Evolutionary conservation across 2,329 filamentous ascomycete species (phyloP).

Genomic region (Ceratocystis huliohia): DNA sequence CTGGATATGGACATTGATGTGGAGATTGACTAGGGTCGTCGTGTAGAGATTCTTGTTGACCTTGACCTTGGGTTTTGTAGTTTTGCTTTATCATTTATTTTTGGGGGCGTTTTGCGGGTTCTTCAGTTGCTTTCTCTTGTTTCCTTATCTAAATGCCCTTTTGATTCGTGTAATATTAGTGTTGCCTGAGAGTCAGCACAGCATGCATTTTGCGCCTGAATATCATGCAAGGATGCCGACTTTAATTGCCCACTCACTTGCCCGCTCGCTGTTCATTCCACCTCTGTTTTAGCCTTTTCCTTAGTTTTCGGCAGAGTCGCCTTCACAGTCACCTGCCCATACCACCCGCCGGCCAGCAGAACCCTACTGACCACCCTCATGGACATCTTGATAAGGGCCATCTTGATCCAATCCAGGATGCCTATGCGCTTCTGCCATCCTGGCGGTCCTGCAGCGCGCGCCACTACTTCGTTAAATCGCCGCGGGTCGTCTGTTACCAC

Average conservation of each 20-base stretch:
- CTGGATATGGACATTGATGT: slow-evolving; percentile 88
- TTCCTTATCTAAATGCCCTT: background rate
- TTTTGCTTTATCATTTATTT: background rate
- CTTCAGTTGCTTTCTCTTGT: background rate
- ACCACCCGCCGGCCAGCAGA: slow-evolving; percentile 17
- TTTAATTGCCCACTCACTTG: background rate
- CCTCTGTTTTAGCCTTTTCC: background rate
- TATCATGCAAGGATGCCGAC: too few species aligned
- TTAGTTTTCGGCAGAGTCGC: slow-evolving; percentile 4
- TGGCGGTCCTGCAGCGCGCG: slow-evolving; percentile 4
- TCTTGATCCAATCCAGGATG: slow-evolving; percentile 1
- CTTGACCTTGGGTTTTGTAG: background rate
- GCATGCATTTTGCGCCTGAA: too few species aligned
- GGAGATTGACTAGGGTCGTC: slow-evolving; percentile 33
- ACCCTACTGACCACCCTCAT: slow-evolving; percentile 9
- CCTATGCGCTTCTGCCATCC: slow-evolving; percentile 7
- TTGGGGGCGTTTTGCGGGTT: background rate
- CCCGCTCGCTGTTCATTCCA: background rate
- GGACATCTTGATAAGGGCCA: slow-evolving; percentile 10
- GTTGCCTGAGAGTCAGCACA: too few species aligned
- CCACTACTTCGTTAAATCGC: slow-evolving; percentile 46
- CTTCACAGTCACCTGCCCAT: slow-evolving; percentile 18
- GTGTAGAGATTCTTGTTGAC: background rate
- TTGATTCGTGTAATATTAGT: background rate
- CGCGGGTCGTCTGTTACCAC: slow-evolving; percentile 77